Percentiles rank a stretch among this genome's conserved stretches.
Conservation (phyloP, 805 yeast species). For the Ogataea wickerhamii region DNA sequence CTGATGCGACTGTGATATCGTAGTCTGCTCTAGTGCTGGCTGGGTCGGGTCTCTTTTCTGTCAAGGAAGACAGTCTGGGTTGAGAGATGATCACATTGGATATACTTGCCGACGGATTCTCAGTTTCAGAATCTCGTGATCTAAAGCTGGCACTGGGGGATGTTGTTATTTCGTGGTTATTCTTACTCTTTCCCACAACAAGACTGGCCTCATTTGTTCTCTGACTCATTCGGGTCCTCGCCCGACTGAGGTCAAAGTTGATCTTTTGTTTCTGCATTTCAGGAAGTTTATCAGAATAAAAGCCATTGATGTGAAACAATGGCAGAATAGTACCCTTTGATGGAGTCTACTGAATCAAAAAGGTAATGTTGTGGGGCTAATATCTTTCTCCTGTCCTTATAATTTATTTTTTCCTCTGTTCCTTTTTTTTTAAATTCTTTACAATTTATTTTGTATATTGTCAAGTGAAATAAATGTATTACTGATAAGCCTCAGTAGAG, state of each 20-base stretch:
- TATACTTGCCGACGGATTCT: not conserved
- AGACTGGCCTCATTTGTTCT: constrained; percentile 33
- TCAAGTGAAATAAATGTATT: too few relatives aligned
- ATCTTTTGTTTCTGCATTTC: constrained; percentile 23
- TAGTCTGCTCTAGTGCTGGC: not conserved
- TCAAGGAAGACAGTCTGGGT: not conserved
- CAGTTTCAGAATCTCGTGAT: not conserved
- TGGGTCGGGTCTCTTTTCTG: too few relatives aligned
- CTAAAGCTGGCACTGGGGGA: constrained; percentile 11
- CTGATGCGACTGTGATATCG: not conserved
- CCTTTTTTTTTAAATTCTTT: too few relatives aligned
- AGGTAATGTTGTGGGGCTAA: too few relatives aligned
- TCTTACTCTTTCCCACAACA: constrained; percentile 27
- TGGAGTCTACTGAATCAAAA: too few relatives aligned
- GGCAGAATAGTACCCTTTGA: too few relatives aligned
- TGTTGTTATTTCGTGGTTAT: constrained; percentile 17
- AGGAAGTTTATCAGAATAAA: too few relatives aligned
- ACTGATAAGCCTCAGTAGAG: too few relatives aligned
- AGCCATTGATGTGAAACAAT: too few relatives aligned
- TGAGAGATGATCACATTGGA: not conserved
- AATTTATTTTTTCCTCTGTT: too few relatives aligned
- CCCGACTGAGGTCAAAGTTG: constrained; percentile 25
- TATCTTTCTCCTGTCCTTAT: too few relatives aligned
- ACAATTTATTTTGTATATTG: too few relatives aligned
- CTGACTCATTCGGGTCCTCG: constrained; percentile 29